Percentiles rank a stretch among this genome's conserved stretches.
Conservation (phyloP, 2,329 filamentous ascomycete genomes). For the Fusarium begoniae region DNA sequence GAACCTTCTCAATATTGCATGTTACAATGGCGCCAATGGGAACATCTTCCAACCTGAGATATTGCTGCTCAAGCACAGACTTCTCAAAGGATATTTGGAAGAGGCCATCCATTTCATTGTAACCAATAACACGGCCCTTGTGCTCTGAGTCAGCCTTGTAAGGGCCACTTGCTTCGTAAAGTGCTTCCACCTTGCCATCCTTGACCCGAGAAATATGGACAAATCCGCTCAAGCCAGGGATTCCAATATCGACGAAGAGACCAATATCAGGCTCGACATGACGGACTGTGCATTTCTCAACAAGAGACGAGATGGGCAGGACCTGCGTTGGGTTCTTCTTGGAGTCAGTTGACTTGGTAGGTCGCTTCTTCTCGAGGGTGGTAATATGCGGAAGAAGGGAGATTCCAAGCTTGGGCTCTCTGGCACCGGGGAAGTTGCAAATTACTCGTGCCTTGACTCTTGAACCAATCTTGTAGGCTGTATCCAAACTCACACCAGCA, state of each 20-base stretch:
- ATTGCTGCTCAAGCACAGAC: conserved; percentile 84
- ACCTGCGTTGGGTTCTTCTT: conserved; percentile 63
- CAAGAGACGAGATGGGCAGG: conserved; percentile 76
- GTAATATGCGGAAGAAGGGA: conserved; percentile 88
- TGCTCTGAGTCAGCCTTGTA: conserved; percentile 84
- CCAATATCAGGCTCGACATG: conserved; percentile 84
- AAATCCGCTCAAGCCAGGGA: conserved; percentile 77
- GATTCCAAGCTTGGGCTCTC: conserved; percentile 84
- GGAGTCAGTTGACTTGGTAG: conserved; percentile 45
- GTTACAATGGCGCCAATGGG: conserved; percentile 82
- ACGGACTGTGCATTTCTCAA: conserved; percentile 81
- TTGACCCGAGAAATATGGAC: conserved; percentile 94
- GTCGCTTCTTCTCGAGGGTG: conserved; percentile 63
- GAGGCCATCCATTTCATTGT: conserved; percentile 85
- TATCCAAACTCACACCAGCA: conserved; percentile 73
- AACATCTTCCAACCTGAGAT: conserved; percentile 91
- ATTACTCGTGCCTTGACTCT: conserved; percentile 89
- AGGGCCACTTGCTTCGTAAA: conserved; percentile 79
- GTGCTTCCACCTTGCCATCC: conserved; percentile 85
- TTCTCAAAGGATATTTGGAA: conserved; percentile 88
- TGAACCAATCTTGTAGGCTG: conserved; percentile 82
- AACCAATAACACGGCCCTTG: conserved; percentile 83
- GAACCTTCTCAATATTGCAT: conserved; percentile 84
- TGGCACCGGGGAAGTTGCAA: conserved; percentile 83
- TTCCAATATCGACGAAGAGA: conserved; percentile 77